These are phyloP conservation scores for Leishmania lainsoni DNA, from an alignment of 208 protist species.

Conservation along the genomic window DNA sequence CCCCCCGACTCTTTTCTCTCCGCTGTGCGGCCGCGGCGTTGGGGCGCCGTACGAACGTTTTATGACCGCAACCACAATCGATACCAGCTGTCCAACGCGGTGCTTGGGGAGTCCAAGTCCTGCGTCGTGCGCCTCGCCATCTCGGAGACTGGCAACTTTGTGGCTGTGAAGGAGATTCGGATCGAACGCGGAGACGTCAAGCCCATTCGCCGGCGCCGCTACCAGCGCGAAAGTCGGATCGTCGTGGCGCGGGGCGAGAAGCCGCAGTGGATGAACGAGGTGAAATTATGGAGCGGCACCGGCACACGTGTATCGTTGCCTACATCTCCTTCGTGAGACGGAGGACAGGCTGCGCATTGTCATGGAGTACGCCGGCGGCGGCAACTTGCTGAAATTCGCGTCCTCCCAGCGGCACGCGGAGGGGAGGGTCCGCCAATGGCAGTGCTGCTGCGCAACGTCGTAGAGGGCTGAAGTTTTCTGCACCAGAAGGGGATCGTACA, in stretches of 20 bases:
- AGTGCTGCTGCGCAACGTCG: slow-evolving; percentile 48
- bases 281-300: slow-evolving; percentile 60
- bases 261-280: slow-evolving; percentile 43
- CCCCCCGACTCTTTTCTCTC: background rate
- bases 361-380: slow-evolving; percentile 86
- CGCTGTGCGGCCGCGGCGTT: background rate
- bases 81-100: slow-evolving; percentile 49
- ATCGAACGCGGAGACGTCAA: slow-evolving; percentile 21
- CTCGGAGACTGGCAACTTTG: slow-evolving; percentile 55
- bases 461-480: slow-evolving; percentile 74
- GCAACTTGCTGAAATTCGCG: slow-evolving; percentile 67
- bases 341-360: slow-evolving; percentile 55
- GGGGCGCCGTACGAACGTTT: slow-evolving; percentile 24
- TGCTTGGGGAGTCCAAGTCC: slow-evolving; percentile 48
- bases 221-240: slow-evolving; percentile 24
- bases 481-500: slow-evolving; percentile 73
- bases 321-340: slow-evolving; percentile 85
- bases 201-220: slow-evolving; percentile 19
- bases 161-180: slow-evolving; percentile 64
- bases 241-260: slow-evolving; percentile 26
- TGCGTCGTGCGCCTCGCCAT: slow-evolving; percentile 65
- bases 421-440: slow-evolving; percentile 27
- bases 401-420: slow-evolving; percentile 21
- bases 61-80: slow-evolving; percentile 39
- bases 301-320: slow-evolving; percentile 94